Evolutionary conservation across 345 rosid genomes (phyloP).

Genomic region (Excoecaria cochinchinensis): DNA sequence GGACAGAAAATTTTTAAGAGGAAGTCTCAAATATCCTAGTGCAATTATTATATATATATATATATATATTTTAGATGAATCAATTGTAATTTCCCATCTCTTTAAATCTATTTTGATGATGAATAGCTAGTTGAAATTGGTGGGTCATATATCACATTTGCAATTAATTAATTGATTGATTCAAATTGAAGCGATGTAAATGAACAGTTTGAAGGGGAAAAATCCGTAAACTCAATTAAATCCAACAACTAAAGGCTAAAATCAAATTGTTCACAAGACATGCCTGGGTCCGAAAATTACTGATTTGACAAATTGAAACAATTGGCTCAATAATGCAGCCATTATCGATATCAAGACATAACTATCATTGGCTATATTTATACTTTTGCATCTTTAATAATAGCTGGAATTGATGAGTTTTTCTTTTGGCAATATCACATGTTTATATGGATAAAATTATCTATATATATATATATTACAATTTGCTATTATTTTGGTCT

Average conservation of each 20-base stretch:
- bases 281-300: conserved; percentile 1
- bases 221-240: not conserved
- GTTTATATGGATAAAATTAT: too few species aligned
- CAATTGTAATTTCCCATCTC: not conserved
- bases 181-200: conserved; percentile 22
- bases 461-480: too few species aligned
- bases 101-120: not conserved
- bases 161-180: conserved; percentile 1
- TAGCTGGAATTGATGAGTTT: too few species aligned
- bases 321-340: not conserved
- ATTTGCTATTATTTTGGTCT: too few species aligned
- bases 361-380: conserved; percentile 6
- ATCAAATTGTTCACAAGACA: not conserved
- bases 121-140: not conserved
- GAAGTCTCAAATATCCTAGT: conserved; percentile 23
- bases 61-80: not conserved
- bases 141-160: conserved; percentile 11
- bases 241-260: conserved; percentile 1
- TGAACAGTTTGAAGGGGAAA: conserved; percentile 4
- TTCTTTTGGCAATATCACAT: too few species aligned
- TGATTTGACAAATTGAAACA: conserved; percentile 23
- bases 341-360: conserved; percentile 14
- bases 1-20: conserved; percentile 84
- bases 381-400: too few species aligned
- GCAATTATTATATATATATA: not conserved